phyloP scores from a whole-genome alignment of 2,329 filamentous ascomycete genomes.

The Byssothecium circinans region DNA sequence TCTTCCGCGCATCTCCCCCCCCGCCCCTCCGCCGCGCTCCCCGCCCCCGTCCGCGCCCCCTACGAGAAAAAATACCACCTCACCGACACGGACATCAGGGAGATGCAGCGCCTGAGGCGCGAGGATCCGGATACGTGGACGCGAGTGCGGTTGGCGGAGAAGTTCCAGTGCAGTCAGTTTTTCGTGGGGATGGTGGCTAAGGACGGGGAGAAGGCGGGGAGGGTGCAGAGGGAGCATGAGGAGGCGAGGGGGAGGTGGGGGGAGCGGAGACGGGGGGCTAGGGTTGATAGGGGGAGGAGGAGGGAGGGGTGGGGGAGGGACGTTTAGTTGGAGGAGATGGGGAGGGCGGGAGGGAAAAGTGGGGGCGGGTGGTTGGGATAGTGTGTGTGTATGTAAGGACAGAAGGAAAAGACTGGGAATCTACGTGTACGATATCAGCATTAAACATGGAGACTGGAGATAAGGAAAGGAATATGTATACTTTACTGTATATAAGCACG shows the following conservation, averaged over 20 bases:
- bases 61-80: conserved; percentile 65
- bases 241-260: conserved; percentile 64
- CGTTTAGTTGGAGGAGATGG: conserved; percentile 49
- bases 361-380: too few relatives aligned
- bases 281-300: conserved; percentile 62
- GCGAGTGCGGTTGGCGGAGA: conserved; percentile 60
- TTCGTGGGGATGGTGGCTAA: conserved; percentile 64
- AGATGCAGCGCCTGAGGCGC: conserved; percentile 59
- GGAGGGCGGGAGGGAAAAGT: conserved; percentile 23
- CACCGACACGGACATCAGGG: conserved; percentile 57
- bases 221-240: conserved; percentile 53
- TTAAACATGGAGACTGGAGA: too few relatives aligned
- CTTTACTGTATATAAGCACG: too few relatives aligned
- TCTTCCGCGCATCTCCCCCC: conserved; percentile 30
- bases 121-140: conserved; percentile 63
- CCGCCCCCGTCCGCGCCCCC: conserved; percentile 53
- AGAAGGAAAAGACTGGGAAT: too few relatives aligned
- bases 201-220: conserved; percentile 43
- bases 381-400: too few relatives aligned
- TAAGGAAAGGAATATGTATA: too few relatives aligned
- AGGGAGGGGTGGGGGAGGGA: conserved; percentile 64
- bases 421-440: too few relatives aligned
- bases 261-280: conserved; percentile 58
- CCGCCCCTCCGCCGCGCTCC: conserved; percentile 38
- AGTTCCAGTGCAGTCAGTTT: conserved; percentile 64